phyloP scores from a whole-genome alignment of 2,329 filamentous ascomycete species.

The Aspergillus quadrilineatus region DNA sequence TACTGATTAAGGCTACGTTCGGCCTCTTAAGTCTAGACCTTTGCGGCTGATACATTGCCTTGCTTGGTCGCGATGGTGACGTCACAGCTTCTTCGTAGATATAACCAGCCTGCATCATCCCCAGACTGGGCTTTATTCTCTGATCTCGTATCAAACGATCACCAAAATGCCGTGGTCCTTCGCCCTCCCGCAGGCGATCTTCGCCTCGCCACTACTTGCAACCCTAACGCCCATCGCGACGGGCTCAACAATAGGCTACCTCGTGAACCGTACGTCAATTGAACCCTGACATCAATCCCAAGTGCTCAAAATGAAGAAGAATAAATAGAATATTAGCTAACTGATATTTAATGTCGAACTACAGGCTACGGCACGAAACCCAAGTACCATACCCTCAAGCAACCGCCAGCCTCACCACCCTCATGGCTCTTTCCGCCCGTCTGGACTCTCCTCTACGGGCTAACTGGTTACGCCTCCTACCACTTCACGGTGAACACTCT shows the following conservation, averaged over 20 bases:
- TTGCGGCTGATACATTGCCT: too few species aligned
- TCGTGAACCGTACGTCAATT: slow-evolving; percentile 28
- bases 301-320: too few species aligned
- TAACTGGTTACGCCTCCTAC: slow-evolving; percentile 89
- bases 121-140: too few species aligned
- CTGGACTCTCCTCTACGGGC: slow-evolving; percentile 59
- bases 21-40: too few species aligned
- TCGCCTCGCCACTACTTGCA: slow-evolving; percentile 32
- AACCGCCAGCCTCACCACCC: slow-evolving; percentile 57
- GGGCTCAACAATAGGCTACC: slow-evolving; percentile 30
- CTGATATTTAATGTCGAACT: neutral
- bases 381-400: slow-evolving; percentile 39
- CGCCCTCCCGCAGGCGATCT: slow-evolving; percentile 30
- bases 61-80: too few species aligned
- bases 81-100: too few species aligned
- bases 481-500: slow-evolving; percentile 68
- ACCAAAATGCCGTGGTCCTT: slow-evolving; percentile 30
- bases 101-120: too few species aligned
- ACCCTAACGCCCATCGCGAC: slow-evolving; percentile 29
- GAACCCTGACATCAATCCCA: neutral
- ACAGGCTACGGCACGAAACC: slow-evolving; percentile 33
- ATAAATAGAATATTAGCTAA: neutral
- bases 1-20: too few species aligned
- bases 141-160: too few species aligned
- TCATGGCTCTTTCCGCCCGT: slow-evolving; percentile 59